Percentiles rank a stretch among this genome's conserved stretches.
These are phyloP conservation scores for Ampelocalamus luodianensis DNA, from an alignment of 176 grass and related monocot genomes.

Conservation along the genomic window DNA sequence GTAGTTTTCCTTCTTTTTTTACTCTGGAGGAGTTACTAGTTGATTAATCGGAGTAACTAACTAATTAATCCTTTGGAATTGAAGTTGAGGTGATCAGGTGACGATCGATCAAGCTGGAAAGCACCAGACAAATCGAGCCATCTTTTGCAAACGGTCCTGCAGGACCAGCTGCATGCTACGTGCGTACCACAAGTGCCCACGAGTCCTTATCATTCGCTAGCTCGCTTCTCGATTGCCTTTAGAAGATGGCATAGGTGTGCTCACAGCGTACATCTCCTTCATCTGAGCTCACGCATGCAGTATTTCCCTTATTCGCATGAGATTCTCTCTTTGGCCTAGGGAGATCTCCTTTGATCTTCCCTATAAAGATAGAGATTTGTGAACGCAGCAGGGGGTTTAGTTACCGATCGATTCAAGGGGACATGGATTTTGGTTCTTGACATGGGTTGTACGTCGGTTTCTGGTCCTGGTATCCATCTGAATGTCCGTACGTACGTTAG, in stretches of 20 bases:
- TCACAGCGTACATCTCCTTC: not conserved
- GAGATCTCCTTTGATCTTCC: conserved; percentile 48
- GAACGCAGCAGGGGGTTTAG: not conserved
- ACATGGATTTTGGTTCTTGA: not conserved
- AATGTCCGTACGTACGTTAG: conserved; percentile 16
- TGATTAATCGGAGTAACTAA: not conserved
- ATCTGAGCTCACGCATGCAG: not conserved
- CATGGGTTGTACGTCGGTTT: not conserved
- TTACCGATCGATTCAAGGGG: conserved; percentile 11
- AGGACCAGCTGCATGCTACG: conserved; percentile 30
- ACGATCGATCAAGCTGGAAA: conserved; percentile 43
- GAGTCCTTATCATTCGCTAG: conserved; percentile 46
- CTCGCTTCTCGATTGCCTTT: conserved; percentile 30
- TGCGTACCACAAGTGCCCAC: conserved; percentile 36
- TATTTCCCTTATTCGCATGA: conserved; percentile 25
- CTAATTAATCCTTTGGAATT: not conserved
- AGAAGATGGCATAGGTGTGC: conserved; percentile 37
- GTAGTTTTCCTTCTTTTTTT: not conserved
- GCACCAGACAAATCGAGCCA: conserved; percentile 33
- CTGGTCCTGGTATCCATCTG: not conserved
- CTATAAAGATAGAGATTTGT: conserved; percentile 38
- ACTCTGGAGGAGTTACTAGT: not conserved
- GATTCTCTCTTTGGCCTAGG: conserved; percentile 40
- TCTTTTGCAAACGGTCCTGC: conserved; percentile 24
- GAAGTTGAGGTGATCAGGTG: conserved; percentile 18